These are phyloP conservation scores for Tulasnella sp. DNA, from an alignment of 768 basidiomycete species.

Conservation along the genomic window DNA sequence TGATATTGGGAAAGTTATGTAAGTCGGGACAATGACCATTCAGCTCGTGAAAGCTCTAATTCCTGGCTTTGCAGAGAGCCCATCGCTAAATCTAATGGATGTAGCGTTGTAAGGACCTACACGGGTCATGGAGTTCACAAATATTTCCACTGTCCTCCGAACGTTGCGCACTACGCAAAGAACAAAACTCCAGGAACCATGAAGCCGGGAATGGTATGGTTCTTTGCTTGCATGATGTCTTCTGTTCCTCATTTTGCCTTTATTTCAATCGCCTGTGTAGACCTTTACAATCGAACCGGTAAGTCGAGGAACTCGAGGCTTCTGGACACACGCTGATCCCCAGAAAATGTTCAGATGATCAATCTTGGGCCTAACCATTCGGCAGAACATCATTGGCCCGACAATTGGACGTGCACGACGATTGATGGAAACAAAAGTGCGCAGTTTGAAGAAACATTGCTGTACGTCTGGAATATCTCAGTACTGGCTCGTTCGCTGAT, in stretches of 20 bases:
- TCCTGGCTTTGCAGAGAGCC: conserved; percentile 53
- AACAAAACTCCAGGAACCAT: conserved; percentile 88
- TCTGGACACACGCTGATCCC: background rate
- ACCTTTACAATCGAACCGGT: conserved; percentile 74
- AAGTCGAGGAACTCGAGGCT: conserved; percentile 17
- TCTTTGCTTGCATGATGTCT: background rate
- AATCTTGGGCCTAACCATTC: conserved; percentile 74
- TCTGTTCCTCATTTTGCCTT: background rate
- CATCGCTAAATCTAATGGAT: conserved; percentile 69
- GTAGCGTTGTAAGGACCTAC: conserved; percentile 84
- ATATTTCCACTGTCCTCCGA: conserved; percentile 74
- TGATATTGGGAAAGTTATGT: conserved; percentile 82
- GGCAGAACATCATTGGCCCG: conserved; percentile 68
- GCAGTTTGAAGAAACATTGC: conserved; percentile 93
- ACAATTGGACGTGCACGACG: conserved; percentile 95
- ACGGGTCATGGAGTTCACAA: conserved; percentile 86
- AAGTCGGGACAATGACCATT: conserved; percentile 26
- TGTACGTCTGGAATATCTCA: conserved; percentile 43
- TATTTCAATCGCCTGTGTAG: background rate
- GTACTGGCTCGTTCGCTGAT: background rate
- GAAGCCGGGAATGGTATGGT: conserved; percentile 82
- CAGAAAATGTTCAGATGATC: conserved; percentile 55
- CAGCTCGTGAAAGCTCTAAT: conserved; percentile 28
- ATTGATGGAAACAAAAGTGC: conserved; percentile 83
- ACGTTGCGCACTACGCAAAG: conserved; percentile 90